Percentiles rank a stretch among this genome's conserved stretches.
phyloP scores from a whole-genome alignment of 1,284 basidiomycete genomes.

The Grifola frondosa region DNA sequence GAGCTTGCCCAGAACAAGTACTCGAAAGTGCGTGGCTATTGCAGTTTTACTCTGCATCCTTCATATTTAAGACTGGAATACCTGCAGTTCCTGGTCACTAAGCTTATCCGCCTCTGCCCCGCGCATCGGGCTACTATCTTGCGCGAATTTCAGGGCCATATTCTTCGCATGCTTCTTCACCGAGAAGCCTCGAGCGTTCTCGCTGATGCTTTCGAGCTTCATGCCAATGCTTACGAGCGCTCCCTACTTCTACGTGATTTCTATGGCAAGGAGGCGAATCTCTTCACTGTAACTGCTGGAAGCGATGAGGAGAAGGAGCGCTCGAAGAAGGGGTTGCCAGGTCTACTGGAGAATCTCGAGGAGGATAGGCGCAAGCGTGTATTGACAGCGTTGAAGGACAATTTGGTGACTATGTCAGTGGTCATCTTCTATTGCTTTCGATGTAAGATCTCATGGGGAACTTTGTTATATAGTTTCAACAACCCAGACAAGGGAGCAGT shows the following conservation, averaged over 20 bases:
- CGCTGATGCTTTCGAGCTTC: constrained; percentile 85
- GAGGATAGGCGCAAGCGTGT: constrained; percentile 66
- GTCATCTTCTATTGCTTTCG: background rate
- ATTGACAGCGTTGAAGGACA: constrained; percentile 68
- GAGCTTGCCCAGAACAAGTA: constrained; percentile 84
- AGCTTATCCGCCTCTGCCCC: constrained; percentile 79
- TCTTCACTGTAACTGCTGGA: constrained; percentile 64
- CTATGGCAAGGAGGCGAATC: constrained; percentile 80
- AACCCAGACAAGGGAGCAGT: constrained; percentile 87
- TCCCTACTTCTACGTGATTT: constrained; percentile 80
- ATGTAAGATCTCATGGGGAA: background rate
- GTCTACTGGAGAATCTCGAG: constrained; percentile 64
- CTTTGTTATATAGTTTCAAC: constrained; percentile 63
- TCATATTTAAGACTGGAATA: no score
- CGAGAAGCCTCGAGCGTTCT: constrained; percentile 80
- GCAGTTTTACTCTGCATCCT: no score
- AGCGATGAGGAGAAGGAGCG: constrained; percentile 60
- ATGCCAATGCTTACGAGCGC: constrained; percentile 81
- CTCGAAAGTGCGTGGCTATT: constrained; percentile 62
- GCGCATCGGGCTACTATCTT: constrained; percentile 71
- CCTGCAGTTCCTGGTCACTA: constrained; percentile 78
- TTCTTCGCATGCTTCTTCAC: constrained; percentile 77
- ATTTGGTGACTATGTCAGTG: constrained; percentile 72
- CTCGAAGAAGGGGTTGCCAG: constrained; percentile 63
- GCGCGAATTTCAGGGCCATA: constrained; percentile 70